These are phyloP conservation scores for Fusarium decemcellulare DNA, from an alignment of 2,329 filamentous ascomycete genomes.

Conservation along the genomic window DNA sequence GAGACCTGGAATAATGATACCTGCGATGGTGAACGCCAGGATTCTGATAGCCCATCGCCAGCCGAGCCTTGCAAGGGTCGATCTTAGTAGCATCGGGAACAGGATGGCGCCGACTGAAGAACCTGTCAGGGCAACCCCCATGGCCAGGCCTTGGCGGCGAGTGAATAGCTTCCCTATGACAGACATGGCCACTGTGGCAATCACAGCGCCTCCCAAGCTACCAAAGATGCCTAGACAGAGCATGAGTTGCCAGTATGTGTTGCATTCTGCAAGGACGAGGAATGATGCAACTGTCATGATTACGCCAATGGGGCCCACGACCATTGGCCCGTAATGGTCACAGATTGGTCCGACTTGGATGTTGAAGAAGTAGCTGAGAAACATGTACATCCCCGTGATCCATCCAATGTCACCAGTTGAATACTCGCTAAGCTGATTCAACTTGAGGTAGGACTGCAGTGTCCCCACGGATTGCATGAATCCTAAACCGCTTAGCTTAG, in stretches of 20 bases:
- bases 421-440: slow-evolving; percentile 57
- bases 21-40: slow-evolving; percentile 43
- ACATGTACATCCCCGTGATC: slow-evolving; percentile 60
- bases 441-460: slow-evolving; percentile 59
- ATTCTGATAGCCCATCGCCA: slow-evolving; percentile 48
- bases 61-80: slow-evolving; percentile 39
- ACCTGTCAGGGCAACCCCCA: slow-evolving; percentile 10
- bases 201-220: slow-evolving; percentile 55
- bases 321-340: slow-evolving; percentile 59
- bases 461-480: slow-evolving; percentile 61
- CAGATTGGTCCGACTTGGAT: slow-evolving; percentile 62
- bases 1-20: slow-evolving; percentile 37
- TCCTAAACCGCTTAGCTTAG: slow-evolving; percentile 41
- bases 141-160: slow-evolving; percentile 5
- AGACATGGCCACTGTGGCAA: slow-evolving; percentile 49
- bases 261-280: slow-evolving; percentile 60
- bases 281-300: slow-evolving; percentile 53
- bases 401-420: slow-evolving; percentile 60
- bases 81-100: slow-evolving; percentile 47
- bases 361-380: slow-evolving; percentile 56
- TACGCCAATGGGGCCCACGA: slow-evolving; percentile 53
- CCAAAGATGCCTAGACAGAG: slow-evolving; percentile 56
- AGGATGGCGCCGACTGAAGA: slow-evolving; percentile 42
- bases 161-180: slow-evolving; percentile 40
- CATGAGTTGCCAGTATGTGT: slow-evolving; percentile 61